phyloP scores from a whole-genome alignment of 2,329 filamentous ascomycete genomes.

The Scedosporium dehoogii region DNA sequence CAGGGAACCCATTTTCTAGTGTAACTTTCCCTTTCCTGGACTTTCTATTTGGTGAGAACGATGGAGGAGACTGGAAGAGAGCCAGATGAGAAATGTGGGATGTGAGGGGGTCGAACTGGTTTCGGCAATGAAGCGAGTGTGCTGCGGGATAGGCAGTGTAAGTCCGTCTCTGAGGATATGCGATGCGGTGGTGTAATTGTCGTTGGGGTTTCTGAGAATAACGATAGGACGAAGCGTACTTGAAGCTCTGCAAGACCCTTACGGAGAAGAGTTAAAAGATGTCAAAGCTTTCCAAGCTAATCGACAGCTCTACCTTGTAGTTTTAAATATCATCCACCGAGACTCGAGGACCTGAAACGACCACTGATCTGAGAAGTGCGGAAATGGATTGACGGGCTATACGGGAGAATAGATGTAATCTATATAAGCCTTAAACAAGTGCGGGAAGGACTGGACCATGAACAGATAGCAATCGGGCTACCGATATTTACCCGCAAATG shows the following conservation, averaged over 20 bases:
- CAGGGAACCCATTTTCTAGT: not conserved
- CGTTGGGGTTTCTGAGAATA: not conserved
- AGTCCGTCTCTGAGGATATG: not conserved
- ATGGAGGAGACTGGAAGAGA: not conserved
- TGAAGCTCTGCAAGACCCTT: not conserved
- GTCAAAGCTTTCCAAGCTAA: not conserved
- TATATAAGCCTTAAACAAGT: slow-evolving; percentile 8
- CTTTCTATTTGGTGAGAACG: not conserved
- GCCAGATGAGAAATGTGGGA: not conserved
- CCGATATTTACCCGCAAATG: slow-evolving; percentile 9
- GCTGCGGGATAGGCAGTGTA: not conserved
- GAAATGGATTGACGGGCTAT: slow-evolving; percentile 5
- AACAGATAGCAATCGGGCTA: not conserved
- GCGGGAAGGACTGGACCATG: not conserved
- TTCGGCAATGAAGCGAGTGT: not conserved
- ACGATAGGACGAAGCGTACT: not conserved
- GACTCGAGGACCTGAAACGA: slow-evolving; percentile 6
- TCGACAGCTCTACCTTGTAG: not conserved
- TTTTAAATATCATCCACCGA: slow-evolving; percentile 6
- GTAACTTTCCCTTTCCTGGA: not conserved
- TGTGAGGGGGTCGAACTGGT: not conserved
- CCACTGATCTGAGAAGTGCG: slow-evolving; percentile 2
- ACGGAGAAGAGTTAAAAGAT: not conserved
- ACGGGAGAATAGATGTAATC: slow-evolving; percentile 6
- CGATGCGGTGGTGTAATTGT: not conserved